phyloP scores from a whole-genome alignment of 139 green algal species.

The Chlamydomonas sp. region DNA sequence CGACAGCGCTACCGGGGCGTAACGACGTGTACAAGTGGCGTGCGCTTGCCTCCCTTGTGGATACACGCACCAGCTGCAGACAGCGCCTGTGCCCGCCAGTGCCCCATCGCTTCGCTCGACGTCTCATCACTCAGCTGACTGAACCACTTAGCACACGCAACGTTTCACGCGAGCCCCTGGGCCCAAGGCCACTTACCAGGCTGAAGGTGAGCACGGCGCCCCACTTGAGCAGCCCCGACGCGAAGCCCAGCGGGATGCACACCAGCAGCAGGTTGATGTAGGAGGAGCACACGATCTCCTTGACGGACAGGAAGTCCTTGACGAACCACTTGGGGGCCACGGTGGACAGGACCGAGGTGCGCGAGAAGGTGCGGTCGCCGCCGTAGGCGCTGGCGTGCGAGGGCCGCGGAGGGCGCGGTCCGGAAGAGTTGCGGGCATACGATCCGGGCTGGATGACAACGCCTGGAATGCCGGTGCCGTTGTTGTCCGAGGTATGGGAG shows the following conservation, averaged over 20 bases:
- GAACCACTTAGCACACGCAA: too few species aligned
- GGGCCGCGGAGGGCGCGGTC: background rate
- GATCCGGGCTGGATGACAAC: too few species aligned
- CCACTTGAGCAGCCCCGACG: slow-evolving; percentile 48
- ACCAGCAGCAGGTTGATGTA: slow-evolving; percentile 83
- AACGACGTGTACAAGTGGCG: too few species aligned
- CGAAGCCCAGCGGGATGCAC: slow-evolving; percentile 69
- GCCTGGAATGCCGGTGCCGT: too few species aligned
- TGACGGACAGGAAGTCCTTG: slow-evolving; percentile 24
- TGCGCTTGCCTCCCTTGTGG: too few species aligned
- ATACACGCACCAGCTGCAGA: too few species aligned
- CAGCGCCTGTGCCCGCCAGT: too few species aligned
- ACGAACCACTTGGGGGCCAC: slow-evolving; percentile 21
- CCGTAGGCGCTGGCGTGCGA: background rate
- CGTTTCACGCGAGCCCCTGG: background rate
- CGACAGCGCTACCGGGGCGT: too few species aligned
- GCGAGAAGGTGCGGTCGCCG: slow-evolving; percentile 8
- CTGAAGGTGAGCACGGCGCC: slow-evolving; percentile 48
- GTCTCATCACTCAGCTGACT: too few species aligned
- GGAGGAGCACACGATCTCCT: slow-evolving; percentile 64
- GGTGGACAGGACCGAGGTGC: background rate
- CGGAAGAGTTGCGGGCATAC: too few species aligned
- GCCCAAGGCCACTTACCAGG: slow-evolving; percentile 15
- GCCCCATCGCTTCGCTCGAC: too few species aligned
- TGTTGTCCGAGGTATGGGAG: too few species aligned